A percentile compares a stretch with the other conserved stretches of the same genome.
Conservation (phyloP, 2,329 filamentous ascomycete genomes). For the Ophiosphaerella korrae region DNA sequence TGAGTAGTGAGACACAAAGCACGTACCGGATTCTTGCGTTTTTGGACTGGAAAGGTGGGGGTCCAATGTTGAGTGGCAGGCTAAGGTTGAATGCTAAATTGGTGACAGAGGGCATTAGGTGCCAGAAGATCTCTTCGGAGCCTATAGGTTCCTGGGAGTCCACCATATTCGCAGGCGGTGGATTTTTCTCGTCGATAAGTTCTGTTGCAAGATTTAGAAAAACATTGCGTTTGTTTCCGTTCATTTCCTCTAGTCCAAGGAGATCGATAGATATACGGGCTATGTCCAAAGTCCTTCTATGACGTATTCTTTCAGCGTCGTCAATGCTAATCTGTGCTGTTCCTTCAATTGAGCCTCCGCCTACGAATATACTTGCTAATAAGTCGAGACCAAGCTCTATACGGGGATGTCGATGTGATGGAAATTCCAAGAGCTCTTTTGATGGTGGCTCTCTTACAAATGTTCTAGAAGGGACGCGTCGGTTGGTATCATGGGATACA, state of each 20-base stretch:
- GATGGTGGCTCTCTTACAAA: constrained; percentile 54
- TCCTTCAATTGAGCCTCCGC: constrained; percentile 60
- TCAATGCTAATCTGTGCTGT: constrained; percentile 55
- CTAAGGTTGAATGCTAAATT: constrained; percentile 59
- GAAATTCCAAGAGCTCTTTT: constrained; percentile 56
- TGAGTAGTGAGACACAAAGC: constrained; percentile 54
- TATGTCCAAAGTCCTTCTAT: constrained; percentile 53
- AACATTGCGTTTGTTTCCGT: constrained; percentile 51
- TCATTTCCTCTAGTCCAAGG: constrained; percentile 59
- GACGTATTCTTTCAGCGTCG: constrained; percentile 51
- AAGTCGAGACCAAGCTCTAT: constrained; percentile 57
- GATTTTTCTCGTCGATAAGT: constrained; percentile 56
- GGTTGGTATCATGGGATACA: constrained; percentile 49
- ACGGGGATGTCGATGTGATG: constrained; percentile 55
- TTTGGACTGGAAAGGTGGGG: constrained; percentile 59
- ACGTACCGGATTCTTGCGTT: constrained; percentile 58
- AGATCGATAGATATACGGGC: constrained; percentile 58
- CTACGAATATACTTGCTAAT: constrained; percentile 59
- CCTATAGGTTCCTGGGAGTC: constrained; percentile 49
- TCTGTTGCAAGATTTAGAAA: constrained; percentile 60
- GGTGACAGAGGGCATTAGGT: constrained; percentile 53
- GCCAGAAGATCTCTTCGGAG: constrained; percentile 53
- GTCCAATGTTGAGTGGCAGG: constrained; percentile 59
- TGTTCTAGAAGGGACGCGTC: constrained; percentile 55
- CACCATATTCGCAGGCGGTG: constrained; percentile 57